Evolutionary conservation across 2,329 filamentous ascomycete genomes (phyloP).

Genomic region (Botrytis squamosa): DNA sequence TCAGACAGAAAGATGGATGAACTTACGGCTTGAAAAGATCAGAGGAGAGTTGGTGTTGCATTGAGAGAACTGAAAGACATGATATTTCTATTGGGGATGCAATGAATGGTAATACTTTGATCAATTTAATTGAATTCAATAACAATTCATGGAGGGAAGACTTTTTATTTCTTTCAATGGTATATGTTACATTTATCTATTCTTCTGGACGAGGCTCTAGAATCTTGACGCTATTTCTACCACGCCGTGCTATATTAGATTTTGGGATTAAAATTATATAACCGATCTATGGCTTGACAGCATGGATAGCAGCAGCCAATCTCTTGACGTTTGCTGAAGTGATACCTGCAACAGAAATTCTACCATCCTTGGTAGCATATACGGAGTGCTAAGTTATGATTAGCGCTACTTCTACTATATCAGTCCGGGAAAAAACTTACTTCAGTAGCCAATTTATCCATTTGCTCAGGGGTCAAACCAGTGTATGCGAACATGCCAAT

Average conservation of each 20-base stretch:
- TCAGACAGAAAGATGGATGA: not conserved
- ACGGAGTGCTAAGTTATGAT: constrained; percentile 69
- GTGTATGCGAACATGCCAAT: constrained; percentile 99
- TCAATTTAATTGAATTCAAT: not conserved
- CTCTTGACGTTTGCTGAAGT: constrained; percentile 76
- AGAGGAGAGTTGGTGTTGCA: not conserved
- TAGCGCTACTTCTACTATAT: constrained; percentile 19
- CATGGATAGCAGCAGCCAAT: constrained; percentile 80
- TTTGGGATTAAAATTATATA: not conserved
- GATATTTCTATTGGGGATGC: not conserved
- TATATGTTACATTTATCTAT: not conserved
- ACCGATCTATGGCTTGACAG: constrained; percentile 57
- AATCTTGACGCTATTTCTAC: not conserved
- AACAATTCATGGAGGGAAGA: not conserved
- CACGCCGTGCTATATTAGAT: not conserved
- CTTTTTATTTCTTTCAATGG: not conserved
- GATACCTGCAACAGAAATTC: constrained; percentile 84
- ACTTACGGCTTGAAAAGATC: not conserved
- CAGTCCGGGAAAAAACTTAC: constrained; percentile 44
- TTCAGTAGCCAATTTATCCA: constrained; percentile 88
- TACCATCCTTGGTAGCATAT: constrained; percentile 91
- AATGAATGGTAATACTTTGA: not conserved
- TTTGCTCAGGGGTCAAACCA: constrained; percentile 84
- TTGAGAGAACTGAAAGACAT: not conserved
- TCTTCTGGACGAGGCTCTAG: not conserved